Conservation (phyloP, 176 grass and related monocot species). For the Carex myosuroides region DNA sequence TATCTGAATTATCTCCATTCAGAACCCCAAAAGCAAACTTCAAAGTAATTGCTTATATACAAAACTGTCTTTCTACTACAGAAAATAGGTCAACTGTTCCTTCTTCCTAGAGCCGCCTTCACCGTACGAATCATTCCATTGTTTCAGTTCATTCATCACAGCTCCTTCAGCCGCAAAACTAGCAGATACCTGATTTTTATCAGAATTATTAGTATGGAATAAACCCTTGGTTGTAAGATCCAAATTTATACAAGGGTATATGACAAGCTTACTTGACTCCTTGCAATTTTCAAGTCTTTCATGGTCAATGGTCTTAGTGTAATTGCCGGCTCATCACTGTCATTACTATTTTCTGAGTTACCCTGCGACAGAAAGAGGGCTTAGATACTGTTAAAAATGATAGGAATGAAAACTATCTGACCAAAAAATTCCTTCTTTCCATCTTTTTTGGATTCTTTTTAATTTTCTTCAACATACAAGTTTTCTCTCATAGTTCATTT, state of each 20-base stretch:
- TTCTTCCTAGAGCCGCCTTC: constrained; percentile 93
- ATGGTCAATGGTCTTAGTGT: constrained; percentile 73
- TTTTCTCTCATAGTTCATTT: not conserved
- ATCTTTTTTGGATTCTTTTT: constrained; percentile 15
- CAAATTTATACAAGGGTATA: not conserved
- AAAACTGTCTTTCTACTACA: constrained; percentile 30
- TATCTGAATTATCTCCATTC: not conserved
- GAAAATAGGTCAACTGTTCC: constrained; percentile 84
- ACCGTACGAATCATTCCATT: constrained; percentile 83
- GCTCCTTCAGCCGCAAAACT: constrained; percentile 76
- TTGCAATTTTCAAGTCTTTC: constrained; percentile 90
- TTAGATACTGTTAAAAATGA: not conserved
- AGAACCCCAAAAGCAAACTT: not conserved
- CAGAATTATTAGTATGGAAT: constrained; percentile 1
- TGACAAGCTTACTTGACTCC: constrained; percentile 60
- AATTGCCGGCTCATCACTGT: constrained; percentile 23
- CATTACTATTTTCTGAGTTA: constrained; percentile 16
- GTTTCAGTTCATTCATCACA: constrained; percentile 84
- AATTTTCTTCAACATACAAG: not conserved
- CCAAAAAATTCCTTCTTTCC: not conserved
- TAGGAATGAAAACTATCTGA: not conserved
- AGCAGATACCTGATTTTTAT: constrained; percentile 53
- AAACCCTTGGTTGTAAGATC: not conserved
- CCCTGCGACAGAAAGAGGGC: not conserved
- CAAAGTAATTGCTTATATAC: not conserved